Conservation (phyloP, 805 yeast genomes). For the Kodamaea neixiangensis region DNA sequence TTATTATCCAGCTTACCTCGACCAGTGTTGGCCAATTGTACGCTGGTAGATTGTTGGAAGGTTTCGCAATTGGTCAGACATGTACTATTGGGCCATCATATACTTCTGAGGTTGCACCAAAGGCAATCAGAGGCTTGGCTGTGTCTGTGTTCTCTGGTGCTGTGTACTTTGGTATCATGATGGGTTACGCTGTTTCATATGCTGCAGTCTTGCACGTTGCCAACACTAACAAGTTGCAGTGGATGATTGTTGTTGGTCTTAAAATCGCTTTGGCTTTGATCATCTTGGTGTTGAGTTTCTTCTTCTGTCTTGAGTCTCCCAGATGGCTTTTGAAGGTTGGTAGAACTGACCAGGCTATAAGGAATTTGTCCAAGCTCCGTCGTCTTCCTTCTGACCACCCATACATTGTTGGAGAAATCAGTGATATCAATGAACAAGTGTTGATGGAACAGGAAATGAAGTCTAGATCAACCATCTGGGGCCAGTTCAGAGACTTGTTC, state of each 20-base stretch:
- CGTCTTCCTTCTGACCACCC: slow-evolving; percentile 25
- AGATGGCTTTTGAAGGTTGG: slow-evolving; percentile 24
- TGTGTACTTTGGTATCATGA: slow-evolving; percentile 25
- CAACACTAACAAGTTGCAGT: slow-evolving; percentile 16
- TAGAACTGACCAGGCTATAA: slow-evolving; percentile 20
- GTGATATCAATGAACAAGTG: slow-evolving; percentile 25
- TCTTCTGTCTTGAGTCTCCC: slow-evolving; percentile 26
- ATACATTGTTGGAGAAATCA: slow-evolving; percentile 24
- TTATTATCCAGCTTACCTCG: slow-evolving; percentile 20
- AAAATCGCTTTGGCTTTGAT: slow-evolving; percentile 22
- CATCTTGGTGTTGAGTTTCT: slow-evolving; percentile 21
- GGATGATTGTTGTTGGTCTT: slow-evolving; percentile 23
- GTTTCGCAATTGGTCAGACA: slow-evolving; percentile 28
- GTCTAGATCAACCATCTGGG: slow-evolving; percentile 13
- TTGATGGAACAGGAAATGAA: slow-evolving; percentile 21
- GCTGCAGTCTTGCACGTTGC: slow-evolving; percentile 45
- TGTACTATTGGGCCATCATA: slow-evolving; percentile 28
- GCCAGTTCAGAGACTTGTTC: slow-evolving; percentile 18
- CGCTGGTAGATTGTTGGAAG: slow-evolving; percentile 27
- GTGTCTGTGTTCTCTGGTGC: slow-evolving; percentile 27
- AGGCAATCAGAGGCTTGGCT: slow-evolving; percentile 24
- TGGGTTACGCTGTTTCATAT: slow-evolving; percentile 36
- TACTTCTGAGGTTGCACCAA: slow-evolving; percentile 25
- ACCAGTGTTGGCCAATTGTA: slow-evolving; percentile 23
- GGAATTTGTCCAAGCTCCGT: slow-evolving; percentile 21